phyloP scores from a whole-genome alignment of 2,329 filamentous ascomycete genomes.

The Paradendryphiella salina region DNA sequence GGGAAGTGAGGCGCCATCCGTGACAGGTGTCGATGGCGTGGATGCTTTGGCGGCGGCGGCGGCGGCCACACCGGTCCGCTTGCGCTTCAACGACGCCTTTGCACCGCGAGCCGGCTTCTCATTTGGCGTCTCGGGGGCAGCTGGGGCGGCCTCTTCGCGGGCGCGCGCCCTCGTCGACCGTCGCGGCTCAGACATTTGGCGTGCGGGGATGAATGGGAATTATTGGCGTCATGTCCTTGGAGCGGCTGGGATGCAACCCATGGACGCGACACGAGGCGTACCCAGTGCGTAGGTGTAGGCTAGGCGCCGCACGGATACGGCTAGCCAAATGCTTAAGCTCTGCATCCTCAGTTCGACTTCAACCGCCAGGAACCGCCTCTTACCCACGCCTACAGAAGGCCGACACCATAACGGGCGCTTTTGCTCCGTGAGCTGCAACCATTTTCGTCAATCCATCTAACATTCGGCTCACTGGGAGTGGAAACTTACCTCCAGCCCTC shows the following conservation, averaged over 20 bases:
- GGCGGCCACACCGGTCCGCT: constrained; percentile 29
- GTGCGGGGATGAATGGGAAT: neutral
- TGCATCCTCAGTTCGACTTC: neutral
- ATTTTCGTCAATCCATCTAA: no score
- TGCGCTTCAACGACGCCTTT: constrained; percentile 42
- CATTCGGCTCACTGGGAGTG: neutral
- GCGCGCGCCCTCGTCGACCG: constrained; percentile 43
- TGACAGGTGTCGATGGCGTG: constrained; percentile 30
- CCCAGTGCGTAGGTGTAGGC: constrained; percentile 2
- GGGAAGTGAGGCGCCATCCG: constrained; percentile 17
- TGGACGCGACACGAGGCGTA: constrained; percentile 7
- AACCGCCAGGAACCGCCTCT: neutral
- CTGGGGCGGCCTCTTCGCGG: constrained; percentile 40
- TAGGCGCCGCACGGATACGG: neutral
- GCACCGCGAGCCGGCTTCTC: constrained; percentile 27
- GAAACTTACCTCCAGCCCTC: neutral
- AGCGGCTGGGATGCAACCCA: neutral
- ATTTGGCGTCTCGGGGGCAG: constrained; percentile 28
- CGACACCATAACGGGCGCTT: no score
- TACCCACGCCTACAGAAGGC: no score
- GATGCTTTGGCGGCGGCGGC: constrained; percentile 29
- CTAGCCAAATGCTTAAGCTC: neutral
- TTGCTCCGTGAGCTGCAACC: no score
- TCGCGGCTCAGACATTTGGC: constrained; percentile 42
- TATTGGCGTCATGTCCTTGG: constrained; percentile 2